Evolutionary conservation across 2,329 filamentous ascomycete species (phyloP), one percentile per base, ranked within the genome.

Genomic region (Rutstroemia sp.): DNA sequence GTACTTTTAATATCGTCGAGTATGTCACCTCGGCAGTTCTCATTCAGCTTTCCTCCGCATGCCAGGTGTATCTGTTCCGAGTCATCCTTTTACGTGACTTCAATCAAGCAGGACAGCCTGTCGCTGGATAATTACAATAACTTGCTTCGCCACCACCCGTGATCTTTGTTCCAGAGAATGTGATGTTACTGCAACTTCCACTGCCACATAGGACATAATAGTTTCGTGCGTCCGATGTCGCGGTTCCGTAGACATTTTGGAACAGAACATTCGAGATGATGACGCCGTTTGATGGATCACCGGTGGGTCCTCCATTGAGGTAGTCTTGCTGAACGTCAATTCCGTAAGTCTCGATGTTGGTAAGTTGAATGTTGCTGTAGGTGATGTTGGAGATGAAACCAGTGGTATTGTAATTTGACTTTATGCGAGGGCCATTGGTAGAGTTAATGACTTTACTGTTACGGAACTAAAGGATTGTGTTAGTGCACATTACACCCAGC

Each of bases 321-420:
- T 79, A 80, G 63, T 79, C 77, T 67, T 79, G 76, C 67, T 78
- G 71, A 44, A 79, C 70, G 58, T 77, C 75, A 56, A 80, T 76
- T 18, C 77, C 77, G 62, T 79, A 78, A 59, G 73, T 72, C 34
- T 69, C 65, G 59, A 78, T 77, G 52, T 71, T 70, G 38, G 66
- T 68, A 42, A 79, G 63, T 4, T 67, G 69, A 59, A 79, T 78
- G 62, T 76, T 74, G 58, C 70, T 67, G 69, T 77, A 79, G 21
- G 71, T 73, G 54, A 79, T 68, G 58, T 73, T 72, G 51, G 67
- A 63, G 19, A 75, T 67, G 59, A 62, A 68, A 30, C 72, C 72
- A 2, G 72, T 74, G 9, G 71, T 71, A 48, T 68, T 67, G 55
- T 59, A 70, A 59, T 74, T 73, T 1, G 69, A 65, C 63, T 75